Percentiles rank a stretch among this genome's conserved stretches.
phyloP scores from a whole-genome alignment of 306 rosid genomes.

The Nissolia schottii region DNA sequence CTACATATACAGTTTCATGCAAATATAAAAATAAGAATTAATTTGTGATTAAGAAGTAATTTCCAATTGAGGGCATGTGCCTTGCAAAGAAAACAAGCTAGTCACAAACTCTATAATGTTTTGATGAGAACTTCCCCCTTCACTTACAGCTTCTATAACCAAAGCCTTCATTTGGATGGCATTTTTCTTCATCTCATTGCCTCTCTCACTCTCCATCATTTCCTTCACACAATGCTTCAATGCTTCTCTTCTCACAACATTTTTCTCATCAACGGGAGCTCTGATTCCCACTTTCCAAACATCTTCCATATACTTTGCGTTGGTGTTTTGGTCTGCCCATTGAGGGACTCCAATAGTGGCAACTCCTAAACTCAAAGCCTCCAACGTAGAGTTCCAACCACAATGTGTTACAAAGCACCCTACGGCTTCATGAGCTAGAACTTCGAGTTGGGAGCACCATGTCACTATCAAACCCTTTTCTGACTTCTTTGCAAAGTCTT shows the following conservation, averaged over 20 bases:
- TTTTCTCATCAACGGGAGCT: not conserved
- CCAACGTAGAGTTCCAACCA: slow-evolving; percentile 13
- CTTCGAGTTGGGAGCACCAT: slow-evolving; percentile 3
- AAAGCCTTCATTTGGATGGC: not conserved
- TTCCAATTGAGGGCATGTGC: too few relatives aligned
- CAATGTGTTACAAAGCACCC: slow-evolving; percentile 14
- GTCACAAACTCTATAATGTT: not conserved
- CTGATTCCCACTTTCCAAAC: not conserved
- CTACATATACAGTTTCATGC: too few relatives aligned
- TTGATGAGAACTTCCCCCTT: not conserved
- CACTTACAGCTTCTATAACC: not conserved
- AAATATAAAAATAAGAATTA: too few relatives aligned
- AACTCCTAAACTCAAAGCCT: not conserved
- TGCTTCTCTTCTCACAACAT: not conserved
- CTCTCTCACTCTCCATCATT: not conserved
- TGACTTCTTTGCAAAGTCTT: slow-evolving; percentile 22
- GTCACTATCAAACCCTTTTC: not conserved
- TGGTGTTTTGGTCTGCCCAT: not conserved
- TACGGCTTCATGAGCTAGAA: not conserved
- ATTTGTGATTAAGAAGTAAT: too few relatives aligned
- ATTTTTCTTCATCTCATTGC: not conserved
- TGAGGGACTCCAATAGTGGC: not conserved
- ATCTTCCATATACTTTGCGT: not conserved
- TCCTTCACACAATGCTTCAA: not conserved
- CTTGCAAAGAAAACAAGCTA: too few relatives aligned